Conservation (phyloP, 345 rosid species). For the Syzygium aromaticum region DNA sequence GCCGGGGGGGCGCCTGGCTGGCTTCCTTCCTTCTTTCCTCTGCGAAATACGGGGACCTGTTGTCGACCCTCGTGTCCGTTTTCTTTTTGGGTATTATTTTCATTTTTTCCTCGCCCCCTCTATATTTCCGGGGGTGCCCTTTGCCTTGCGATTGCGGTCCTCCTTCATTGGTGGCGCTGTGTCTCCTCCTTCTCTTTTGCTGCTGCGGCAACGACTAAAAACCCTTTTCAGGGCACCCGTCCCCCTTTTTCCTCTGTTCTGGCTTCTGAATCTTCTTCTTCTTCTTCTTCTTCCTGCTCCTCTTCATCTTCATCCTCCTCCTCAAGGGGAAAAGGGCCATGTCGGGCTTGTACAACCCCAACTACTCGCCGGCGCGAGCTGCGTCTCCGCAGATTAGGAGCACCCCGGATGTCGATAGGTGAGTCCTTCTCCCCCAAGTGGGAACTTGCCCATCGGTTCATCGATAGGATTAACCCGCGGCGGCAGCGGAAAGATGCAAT, state of each 20-base stretch:
- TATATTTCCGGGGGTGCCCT: not conserved
- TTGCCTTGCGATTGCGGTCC: slow-evolving; percentile 4
- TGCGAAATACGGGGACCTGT: not conserved
- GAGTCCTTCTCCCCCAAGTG: not conserved
- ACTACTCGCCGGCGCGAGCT: slow-evolving; percentile 93
- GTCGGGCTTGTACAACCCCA: slow-evolving; percentile 95
- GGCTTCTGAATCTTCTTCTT: not conserved
- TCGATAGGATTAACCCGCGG: not conserved
- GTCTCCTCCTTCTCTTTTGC: slow-evolving; percentile 29
- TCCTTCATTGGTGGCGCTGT: slow-evolving; percentile 28
- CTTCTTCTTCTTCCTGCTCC: not conserved
- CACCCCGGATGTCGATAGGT: slow-evolving; percentile 88
- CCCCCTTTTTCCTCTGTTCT: slow-evolving; percentile 5
- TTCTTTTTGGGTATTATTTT: not conserved
- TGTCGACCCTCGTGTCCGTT: not conserved
- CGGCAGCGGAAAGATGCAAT: not conserved
- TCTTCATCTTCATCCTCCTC: not conserved
- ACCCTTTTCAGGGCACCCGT: slow-evolving; percentile 17
- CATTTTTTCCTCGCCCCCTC: not conserved
- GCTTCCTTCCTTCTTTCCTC: not conserved
- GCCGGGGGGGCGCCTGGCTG: not conserved
- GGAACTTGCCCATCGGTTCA: not conserved
- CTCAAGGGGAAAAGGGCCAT: slow-evolving; percentile 16
- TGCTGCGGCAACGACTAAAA: slow-evolving; percentile 30
- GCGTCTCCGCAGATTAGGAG: slow-evolving; percentile 97